Conservation (phyloP, 2,329 filamentous ascomycete species). For the Fusarium penzigii region DNA sequence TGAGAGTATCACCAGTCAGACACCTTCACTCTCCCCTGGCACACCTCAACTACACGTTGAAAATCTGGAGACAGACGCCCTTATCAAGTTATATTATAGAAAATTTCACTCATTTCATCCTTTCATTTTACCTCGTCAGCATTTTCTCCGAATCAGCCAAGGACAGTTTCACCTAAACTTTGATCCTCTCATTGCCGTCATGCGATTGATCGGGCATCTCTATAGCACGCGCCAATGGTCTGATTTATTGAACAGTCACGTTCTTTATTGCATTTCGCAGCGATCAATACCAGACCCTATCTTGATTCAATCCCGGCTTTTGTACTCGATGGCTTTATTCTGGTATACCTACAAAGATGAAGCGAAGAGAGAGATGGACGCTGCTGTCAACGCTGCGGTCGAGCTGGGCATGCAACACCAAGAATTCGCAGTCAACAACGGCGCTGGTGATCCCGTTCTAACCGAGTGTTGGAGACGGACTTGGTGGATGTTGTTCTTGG, state of each 20-base stretch:
- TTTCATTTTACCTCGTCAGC: slow-evolving; percentile 22
- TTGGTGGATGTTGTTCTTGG: slow-evolving; percentile 70
- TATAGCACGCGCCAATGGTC: slow-evolving; percentile 28
- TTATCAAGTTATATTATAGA: slow-evolving; percentile 38
- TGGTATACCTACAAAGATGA: slow-evolving; percentile 31
- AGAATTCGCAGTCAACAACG: slow-evolving; percentile 52
- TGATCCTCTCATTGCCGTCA: slow-evolving; percentile 23
- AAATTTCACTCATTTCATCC: slow-evolving; percentile 38
- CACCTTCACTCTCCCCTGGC: not conserved
- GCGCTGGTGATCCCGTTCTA: slow-evolving; percentile 45
- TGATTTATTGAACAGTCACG: not conserved
- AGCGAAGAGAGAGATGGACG: slow-evolving; percentile 35
- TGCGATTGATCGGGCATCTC: slow-evolving; percentile 38
- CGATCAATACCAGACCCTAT: slow-evolving; percentile 23
- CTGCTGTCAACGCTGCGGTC: slow-evolving; percentile 59
- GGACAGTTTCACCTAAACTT: slow-evolving; percentile 11
- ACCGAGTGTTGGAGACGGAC: slow-evolving; percentile 67
- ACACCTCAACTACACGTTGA: not conserved
- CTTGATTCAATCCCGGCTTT: slow-evolving; percentile 37
- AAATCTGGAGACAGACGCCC: slow-evolving; percentile 15
- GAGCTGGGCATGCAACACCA: slow-evolving; percentile 60
- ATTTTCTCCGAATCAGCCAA: slow-evolving; percentile 14
- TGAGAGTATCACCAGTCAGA: not conserved
- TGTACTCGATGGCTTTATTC: slow-evolving; percentile 40
- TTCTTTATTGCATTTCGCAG: slow-evolving; percentile 8